A percentile compares a stretch with the other conserved stretches of the same genome.
Evolutionary conservation across 768 basidiomycete genomes (phyloP).

Genomic region (Serendipita indica): DNA sequence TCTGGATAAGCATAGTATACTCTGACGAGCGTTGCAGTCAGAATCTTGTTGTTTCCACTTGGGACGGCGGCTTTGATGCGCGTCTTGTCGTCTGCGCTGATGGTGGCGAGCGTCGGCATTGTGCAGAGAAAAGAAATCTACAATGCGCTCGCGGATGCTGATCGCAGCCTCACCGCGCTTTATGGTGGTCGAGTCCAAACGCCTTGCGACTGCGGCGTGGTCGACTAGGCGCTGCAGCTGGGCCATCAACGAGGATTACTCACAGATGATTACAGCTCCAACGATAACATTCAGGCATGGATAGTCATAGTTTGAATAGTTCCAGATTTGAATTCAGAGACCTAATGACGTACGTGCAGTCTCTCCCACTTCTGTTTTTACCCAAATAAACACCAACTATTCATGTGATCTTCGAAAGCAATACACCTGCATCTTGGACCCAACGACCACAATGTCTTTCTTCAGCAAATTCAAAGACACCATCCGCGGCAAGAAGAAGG

Average conservation of each 20-base stretch:
- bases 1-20: constrained; percentile 82
- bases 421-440: background rate
- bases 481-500: background rate
- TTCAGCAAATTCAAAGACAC: background rate
- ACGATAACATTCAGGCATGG: too few species aligned
- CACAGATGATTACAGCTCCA: too few species aligned
- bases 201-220: too few species aligned
- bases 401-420: too few species aligned
- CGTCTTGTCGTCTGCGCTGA: constrained; percentile 60
- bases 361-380: too few species aligned
- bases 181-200: too few species aligned
- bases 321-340: too few species aligned
- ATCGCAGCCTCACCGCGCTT: background rate
- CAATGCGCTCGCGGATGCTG: background rate
- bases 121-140: background rate
- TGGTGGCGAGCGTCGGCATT: constrained; percentile 62
- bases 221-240: too few species aligned
- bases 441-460: constrained; percentile 4
- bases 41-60: constrained; percentile 50
- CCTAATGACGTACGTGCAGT: too few species aligned
- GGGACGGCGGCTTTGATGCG: constrained; percentile 54
- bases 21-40: constrained; percentile 65
- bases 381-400: too few species aligned
- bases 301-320: too few species aligned
- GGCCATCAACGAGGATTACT: too few species aligned